phyloP scores from a whole-genome alignment of 805 yeast genomes.

The Metschnikowia gruessii region DNA sequence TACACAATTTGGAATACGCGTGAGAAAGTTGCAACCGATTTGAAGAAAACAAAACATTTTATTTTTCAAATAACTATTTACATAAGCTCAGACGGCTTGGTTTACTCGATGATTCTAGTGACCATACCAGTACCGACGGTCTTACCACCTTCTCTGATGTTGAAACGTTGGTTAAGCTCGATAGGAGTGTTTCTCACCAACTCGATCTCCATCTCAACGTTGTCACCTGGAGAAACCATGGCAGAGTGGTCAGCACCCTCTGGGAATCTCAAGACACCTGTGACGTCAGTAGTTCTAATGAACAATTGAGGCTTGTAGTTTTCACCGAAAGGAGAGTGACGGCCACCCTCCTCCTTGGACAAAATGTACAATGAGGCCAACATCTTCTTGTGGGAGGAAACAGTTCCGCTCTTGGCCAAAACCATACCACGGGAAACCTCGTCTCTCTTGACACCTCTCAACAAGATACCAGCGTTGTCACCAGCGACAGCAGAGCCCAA shows the following conservation, averaged over 20 bases:
- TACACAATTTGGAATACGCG: no score
- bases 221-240: constrained; percentile 98
- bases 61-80: constrained; percentile 7
- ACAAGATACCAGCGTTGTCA: constrained; percentile 96
- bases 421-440: constrained; percentile 98
- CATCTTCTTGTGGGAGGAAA: constrained; percentile 90
- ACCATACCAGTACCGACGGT: constrained; percentile 99
- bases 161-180: constrained; percentile 97
- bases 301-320: constrained; percentile 98
- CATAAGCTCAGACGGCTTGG: constrained; percentile 2
- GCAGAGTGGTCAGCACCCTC: constrained; percentile 76
- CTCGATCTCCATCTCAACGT: constrained; percentile 91
- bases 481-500: constrained; percentile 98
- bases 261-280: constrained; percentile 89
- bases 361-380: constrained; percentile 90
- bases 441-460: constrained; percentile 98
- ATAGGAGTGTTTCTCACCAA: constrained; percentile 88
- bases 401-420: constrained; percentile 86
- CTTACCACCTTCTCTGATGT: constrained; percentile 99
- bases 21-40: not conserved
- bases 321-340: constrained; percentile 95
- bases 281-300: constrained; percentile 94
- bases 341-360: constrained; percentile 98
- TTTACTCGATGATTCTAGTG: constrained; percentile 79
- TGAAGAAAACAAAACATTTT: not conserved